Evolutionary conservation across 345 rosid species (phyloP).

Genomic region (Brassica carinata): DNA sequence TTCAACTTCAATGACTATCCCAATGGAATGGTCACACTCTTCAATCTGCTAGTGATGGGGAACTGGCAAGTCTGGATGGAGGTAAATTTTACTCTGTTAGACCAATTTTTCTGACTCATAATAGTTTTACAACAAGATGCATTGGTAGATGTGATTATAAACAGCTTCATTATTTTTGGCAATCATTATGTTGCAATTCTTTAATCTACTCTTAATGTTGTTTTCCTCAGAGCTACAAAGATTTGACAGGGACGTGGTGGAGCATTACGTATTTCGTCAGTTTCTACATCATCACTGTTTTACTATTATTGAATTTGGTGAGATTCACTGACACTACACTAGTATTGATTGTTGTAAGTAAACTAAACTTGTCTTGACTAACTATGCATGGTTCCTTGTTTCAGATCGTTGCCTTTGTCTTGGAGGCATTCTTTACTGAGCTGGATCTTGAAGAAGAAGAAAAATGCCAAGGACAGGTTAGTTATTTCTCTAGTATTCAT

Average conservation of each 20-base stretch:
- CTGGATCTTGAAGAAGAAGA: slow-evolving; percentile 79
- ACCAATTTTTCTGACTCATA: not conserved
- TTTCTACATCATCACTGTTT: slow-evolving; percentile 78
- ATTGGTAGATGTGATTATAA: slow-evolving; percentile 18
- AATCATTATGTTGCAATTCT: not conserved
- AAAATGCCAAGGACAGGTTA: slow-evolving; percentile 60
- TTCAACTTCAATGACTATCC: slow-evolving; percentile 97
- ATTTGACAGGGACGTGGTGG: slow-evolving; percentile 84
- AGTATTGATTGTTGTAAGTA: slow-evolving; percentile 3
- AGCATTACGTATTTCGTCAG: slow-evolving; percentile 77
- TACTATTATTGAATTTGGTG: slow-evolving; percentile 92
- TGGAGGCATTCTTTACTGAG: slow-evolving; percentile 98
- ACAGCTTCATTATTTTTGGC: not conserved
- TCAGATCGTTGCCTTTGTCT: slow-evolving; percentile 94
- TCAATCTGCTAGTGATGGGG: slow-evolving; percentile 86
- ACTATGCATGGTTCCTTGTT: slow-evolving; percentile 16
- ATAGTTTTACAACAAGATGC: slow-evolving; percentile 12
- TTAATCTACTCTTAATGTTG: slow-evolving; percentile 13
- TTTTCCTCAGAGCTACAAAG: slow-evolving; percentile 75
- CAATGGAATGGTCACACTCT: slow-evolving; percentile 96
- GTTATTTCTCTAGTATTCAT: slow-evolving; percentile 17
- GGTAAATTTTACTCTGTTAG: slow-evolving; percentile 49
- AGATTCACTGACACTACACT: slow-evolving; percentile 34
- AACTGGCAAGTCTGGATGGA: slow-evolving; percentile 97
- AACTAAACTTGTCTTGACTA: not conserved